Conservation (phyloP, 1,139 yeast species). For the Ogataea hybrid region DNA sequence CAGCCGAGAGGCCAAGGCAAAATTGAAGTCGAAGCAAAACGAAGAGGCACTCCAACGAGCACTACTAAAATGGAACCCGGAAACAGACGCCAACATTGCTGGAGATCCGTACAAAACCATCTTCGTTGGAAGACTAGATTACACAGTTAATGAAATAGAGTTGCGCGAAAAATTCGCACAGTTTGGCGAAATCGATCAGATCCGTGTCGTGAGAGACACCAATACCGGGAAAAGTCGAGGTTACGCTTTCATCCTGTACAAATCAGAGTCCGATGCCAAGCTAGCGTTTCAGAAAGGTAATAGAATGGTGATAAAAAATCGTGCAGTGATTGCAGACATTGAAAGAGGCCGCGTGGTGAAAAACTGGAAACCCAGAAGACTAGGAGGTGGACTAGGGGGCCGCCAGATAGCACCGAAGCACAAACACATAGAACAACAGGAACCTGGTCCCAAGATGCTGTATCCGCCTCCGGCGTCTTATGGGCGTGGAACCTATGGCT, state of each 20-base stretch:
- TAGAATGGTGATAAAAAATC: conserved; percentile 49
- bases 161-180: conserved; percentile 58
- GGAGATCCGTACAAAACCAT: conserved; percentile 81
- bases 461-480: conserved; percentile 22
- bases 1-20: conserved; percentile 37
- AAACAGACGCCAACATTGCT: conserved; percentile 55
- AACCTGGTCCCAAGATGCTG: conserved; percentile 3
- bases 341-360: conserved; percentile 79
- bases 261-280: conserved; percentile 54
- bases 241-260: conserved; percentile 80
- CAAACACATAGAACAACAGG: conserved; percentile 2
- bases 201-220: conserved; percentile 64
- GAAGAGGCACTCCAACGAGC: conserved; percentile 33
- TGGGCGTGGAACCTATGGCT: conserved; percentile 6
- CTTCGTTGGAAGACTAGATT: conserved; percentile 71
- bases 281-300: conserved; percentile 58
- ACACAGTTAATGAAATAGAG: conserved; percentile 65
- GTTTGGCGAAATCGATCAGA: conserved; percentile 69
- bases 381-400: conserved; percentile 77
- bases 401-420: conserved; percentile 30
- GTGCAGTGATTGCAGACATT: conserved; percentile 70
- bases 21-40: conserved; percentile 34
- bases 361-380: conserved; percentile 76
- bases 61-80: conserved; percentile 52
- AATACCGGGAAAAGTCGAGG: conserved; percentile 57